Base-by-base conservation (phyloP, 306 rosid genomes). In the Prunus salicina region DNA sequence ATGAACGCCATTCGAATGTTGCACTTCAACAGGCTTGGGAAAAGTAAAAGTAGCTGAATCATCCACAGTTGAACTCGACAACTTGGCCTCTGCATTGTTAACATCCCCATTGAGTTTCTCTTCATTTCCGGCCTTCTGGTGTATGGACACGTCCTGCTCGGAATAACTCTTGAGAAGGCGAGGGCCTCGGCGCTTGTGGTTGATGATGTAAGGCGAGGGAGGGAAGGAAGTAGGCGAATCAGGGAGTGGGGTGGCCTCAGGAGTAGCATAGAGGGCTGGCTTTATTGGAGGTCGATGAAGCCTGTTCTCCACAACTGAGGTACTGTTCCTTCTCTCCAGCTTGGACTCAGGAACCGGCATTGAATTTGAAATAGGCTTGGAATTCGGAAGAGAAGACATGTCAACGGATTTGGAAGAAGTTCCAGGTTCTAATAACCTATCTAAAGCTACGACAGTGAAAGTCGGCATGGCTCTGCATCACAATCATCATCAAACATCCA, bases 161-260 rank as follows among this genome's bases (percentile, higher is more conserved):
- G 97, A 96, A 24, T 80, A 84, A 78, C 96, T 92, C 88, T 96
- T 92, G 66, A 80, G 77, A 47, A 92, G 98, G 22, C 97, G 87
- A 22, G 98, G 93, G 38, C 99, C 98, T 57, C 99, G 97, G 8
- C 98, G 91, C 85, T 96, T 96, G 76, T 96, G 99, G 84, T 96
- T 91, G 81, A 96, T 72, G 30, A 96, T 86, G 87, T 96, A 96
- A 0, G 99, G 99, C 6, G 98, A 92, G 65, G 99, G 98, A 30
- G 98, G 82, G 77, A 91, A 96, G 0, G 96, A 89, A 43, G 98
- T 84, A 58, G 98, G 98, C 0, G 89, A 84, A 84, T 88, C 99
- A 0, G 96, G 97, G 65, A 96, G 90, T 3, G 97, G 91, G 6
- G 90, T 91, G 72, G 91, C 85, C 82, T 82, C 93, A 32, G 99